These are phyloP conservation scores for Acanthamoeba rhysodes DNA, from an alignment of 208 protist genomes.

Conservation along the genomic window DNA sequence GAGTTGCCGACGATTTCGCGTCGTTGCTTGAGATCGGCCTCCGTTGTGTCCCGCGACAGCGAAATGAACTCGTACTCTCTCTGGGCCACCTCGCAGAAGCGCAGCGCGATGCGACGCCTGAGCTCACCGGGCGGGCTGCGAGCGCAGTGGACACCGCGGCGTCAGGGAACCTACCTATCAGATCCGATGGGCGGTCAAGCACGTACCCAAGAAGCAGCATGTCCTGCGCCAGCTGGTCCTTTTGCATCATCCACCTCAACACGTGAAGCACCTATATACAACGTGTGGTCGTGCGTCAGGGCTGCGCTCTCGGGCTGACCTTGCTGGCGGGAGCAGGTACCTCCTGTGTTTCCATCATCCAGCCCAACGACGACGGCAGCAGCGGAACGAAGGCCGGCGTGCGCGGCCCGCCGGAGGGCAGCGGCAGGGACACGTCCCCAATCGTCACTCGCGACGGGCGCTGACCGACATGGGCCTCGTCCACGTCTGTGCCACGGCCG, in stretches of 20 bases:
- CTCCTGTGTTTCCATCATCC: conserved; percentile 71
- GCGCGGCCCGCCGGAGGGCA: neutral
- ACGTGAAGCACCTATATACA: neutral
- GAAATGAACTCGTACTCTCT: conserved; percentile 92
- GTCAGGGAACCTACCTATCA: too few relatives aligned
- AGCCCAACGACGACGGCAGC: neutral
- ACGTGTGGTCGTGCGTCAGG: neutral
- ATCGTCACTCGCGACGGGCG: conserved; percentile 14
- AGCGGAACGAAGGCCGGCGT: conserved; percentile 5
- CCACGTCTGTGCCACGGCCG: neutral
- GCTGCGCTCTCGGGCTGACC: neutral
- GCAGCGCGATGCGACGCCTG: conserved; percentile 91
- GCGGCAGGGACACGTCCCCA: conserved; percentile 32
- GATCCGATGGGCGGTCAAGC: neutral
- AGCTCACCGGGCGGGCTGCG: conserved; percentile 45
- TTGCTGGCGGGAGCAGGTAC: neutral
- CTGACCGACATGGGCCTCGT: neutral
- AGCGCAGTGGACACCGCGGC: neutral
- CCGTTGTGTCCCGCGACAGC: conserved; percentile 96
- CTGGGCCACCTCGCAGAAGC: conserved; percentile 85
- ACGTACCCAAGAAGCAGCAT: conserved; percentile 94
- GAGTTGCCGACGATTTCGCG: conserved; percentile 91
- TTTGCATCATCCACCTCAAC: conserved; percentile 95
- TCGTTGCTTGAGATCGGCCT: conserved; percentile 96
- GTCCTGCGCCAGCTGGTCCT: conserved; percentile 95